Evolutionary conservation across 352 stramenopile species (phyloP).

Genomic region (Pythium volutum): DNA sequence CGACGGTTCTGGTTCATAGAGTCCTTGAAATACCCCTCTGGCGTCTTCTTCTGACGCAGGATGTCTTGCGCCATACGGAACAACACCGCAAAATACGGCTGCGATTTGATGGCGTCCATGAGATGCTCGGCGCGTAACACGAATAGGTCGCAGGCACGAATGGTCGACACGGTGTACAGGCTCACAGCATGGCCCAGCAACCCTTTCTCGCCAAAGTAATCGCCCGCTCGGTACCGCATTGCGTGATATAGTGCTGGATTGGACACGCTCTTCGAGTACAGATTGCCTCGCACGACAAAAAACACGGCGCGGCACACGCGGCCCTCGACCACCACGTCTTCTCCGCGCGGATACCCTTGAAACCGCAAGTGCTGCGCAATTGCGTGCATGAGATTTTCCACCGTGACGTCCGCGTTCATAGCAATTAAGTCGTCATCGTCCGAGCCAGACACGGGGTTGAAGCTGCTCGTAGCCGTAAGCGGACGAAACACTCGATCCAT

Average conservation of each 20-base stretch:
- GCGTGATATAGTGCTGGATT: slow-evolving; percentile 52
- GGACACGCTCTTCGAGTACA: slow-evolving; percentile 53
- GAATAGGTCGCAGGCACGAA: slow-evolving; percentile 33
- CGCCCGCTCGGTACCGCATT: slow-evolving; percentile 42
- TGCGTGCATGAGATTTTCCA: slow-evolving; percentile 25
- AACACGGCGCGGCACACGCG: slow-evolving; percentile 50
- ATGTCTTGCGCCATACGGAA: slow-evolving; percentile 42
- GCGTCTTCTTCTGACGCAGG: slow-evolving; percentile 31
- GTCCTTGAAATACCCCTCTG: slow-evolving; percentile 30
- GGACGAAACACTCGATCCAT: slow-evolving; percentile 39
- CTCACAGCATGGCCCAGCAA: slow-evolving; percentile 53
- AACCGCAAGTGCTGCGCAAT: slow-evolving; percentile 55
- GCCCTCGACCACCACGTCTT: slow-evolving; percentile 58
- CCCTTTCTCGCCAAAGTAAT: slow-evolving; percentile 61
- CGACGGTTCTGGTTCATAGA: slow-evolving; percentile 22
- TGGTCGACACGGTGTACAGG: slow-evolving; percentile 28
- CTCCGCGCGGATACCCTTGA: slow-evolving; percentile 60
- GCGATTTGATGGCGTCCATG: slow-evolving; percentile 33
- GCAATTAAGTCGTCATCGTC: slow-evolving; percentile 15
- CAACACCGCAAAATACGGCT: slow-evolving; percentile 44
- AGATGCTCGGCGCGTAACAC: slow-evolving; percentile 48
- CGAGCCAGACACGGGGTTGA: neutral
- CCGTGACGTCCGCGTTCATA: slow-evolving; percentile 10
- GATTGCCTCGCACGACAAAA: slow-evolving; percentile 59
- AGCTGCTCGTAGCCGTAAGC: slow-evolving; percentile 22